Base-by-base conservation (phyloP, 73 alveolate species). In the Blepharisma japonicum region DNA sequence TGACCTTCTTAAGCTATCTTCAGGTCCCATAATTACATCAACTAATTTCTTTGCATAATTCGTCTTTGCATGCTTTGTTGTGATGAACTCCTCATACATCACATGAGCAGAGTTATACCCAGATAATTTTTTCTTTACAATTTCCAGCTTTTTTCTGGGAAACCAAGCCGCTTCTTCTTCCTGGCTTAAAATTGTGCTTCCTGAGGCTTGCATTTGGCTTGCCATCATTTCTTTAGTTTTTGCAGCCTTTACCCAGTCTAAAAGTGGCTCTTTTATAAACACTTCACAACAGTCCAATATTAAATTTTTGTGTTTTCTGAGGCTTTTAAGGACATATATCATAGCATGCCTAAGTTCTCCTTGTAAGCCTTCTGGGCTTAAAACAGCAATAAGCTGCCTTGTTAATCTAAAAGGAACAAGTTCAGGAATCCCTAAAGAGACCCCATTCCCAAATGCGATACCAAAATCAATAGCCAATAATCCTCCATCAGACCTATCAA, bases 401-500 rank as follows among this genome's bases (percentile, higher is more conserved):
- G 99, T 96, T 78, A 96, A 70, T 79, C 99, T 89, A 83, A 95
- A 94, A 20, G 99, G 99, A 86, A 95, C 91, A 45, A 96, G 86
- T 84, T 96, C 99, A 1, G 99, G 99, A 32, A 96, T 88, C 6
- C 96, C 94, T 49, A 96, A 83, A 54, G 83, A 78, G 66, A 94
- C 77, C 68, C 99, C 99, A 79, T 86, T 84, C 32, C 99, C 99
- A 86, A 96, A 96, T 6, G 98, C 94, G 46, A 93, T 94, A 50
- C 99, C 99, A 78, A 96, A 96, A 91, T 96, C 99, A 32, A 96
- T 96, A 18, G 98, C 95, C 6, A 94, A 92, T 6, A 96, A 83
- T 56, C 95, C 95, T 6, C 99, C 98, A 83, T 90, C 94, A 23
- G 89, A 82, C 20, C 91, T 87, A 83, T 95, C 95, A 48, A 96